A percentile compares a stretch with the other conserved stretches of the same genome.
Conservation (phyloP, 495 filamentous ascomycete genomes). For the Alectoria sarmentosa region DNA sequence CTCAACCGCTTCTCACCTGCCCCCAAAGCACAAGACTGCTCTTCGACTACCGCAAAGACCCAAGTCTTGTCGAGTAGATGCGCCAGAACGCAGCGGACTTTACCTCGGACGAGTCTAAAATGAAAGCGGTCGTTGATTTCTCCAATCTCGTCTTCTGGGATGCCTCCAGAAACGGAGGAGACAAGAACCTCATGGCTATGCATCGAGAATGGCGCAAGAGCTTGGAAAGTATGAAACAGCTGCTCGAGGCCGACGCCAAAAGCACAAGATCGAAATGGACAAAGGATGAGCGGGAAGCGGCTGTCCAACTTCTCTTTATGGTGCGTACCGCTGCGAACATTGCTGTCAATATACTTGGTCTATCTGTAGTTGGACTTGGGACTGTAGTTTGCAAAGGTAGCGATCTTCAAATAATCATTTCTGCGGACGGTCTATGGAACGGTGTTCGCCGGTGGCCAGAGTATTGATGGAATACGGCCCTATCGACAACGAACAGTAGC, state of each 20-base stretch:
- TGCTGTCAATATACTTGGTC: background rate
- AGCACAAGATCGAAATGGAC: too few species aligned
- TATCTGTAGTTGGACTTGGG: too few species aligned
- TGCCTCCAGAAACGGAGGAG: background rate
- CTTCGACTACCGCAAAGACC: background rate
- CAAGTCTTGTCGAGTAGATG: background rate
- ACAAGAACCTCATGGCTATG: background rate
- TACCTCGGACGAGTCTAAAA: background rate
- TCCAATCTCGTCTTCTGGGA: background rate
- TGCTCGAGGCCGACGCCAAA: too few species aligned
- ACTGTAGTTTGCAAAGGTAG: too few species aligned
- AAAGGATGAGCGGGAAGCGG: too few species aligned
- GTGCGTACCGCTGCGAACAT: background rate
- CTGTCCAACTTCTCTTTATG: background rate
- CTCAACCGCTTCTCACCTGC: too few species aligned
- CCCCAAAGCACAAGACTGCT: background rate
- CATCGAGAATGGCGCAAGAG: background rate
- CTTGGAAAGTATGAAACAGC: too few species aligned
- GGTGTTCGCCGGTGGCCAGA: too few species aligned
- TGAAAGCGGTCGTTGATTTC: background rate
- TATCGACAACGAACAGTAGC: too few species aligned
- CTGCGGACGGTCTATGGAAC: too few species aligned
- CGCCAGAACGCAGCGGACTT: background rate
- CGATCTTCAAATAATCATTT: too few species aligned
- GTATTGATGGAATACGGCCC: too few species aligned